Percentiles rank a stretch among this genome's conserved stretches.
Evolutionary conservation across 1,284 basidiomycete genomes (phyloP).

Genomic region (Psilocybe mexicana): DNA sequence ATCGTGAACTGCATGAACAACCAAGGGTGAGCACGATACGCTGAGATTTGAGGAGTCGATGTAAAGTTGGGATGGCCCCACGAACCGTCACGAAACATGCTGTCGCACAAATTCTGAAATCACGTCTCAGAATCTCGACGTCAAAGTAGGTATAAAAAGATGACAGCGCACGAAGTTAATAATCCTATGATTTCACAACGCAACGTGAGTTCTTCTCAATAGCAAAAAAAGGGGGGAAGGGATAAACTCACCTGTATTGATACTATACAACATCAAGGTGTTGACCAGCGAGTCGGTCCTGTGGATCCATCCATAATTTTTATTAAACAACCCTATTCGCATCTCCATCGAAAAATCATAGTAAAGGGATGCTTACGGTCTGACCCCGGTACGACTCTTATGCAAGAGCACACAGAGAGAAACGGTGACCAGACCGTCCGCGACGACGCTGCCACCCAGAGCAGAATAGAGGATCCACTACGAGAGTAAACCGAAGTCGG

Average conservation of each 20-base stretch:
- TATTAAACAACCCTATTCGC: not conserved
- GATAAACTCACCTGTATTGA: slow-evolving; percentile 34
- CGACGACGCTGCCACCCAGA: slow-evolving; percentile 26
- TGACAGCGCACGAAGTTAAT: slow-evolving; percentile 22
- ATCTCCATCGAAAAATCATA: not conserved
- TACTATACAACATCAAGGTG: slow-evolving; percentile 37
- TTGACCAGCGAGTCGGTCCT: slow-evolving; percentile 40
- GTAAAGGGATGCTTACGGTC: slow-evolving; percentile 25
- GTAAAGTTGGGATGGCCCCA: not conserved
- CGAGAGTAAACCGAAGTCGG: not conserved
- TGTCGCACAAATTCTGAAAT: slow-evolving; percentile 29
- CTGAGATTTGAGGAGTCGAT: not conserved
- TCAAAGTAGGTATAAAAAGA: not conserved
- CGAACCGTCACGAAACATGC: slow-evolving; percentile 35
- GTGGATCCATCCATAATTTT: too few species aligned
- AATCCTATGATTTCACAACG: slow-evolving; percentile 14
- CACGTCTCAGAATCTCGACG: not conserved
- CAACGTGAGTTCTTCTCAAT: not conserved
- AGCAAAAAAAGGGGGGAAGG: not conserved
- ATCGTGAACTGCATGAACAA: slow-evolving; percentile 30
- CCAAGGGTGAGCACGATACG: too few species aligned
- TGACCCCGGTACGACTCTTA: slow-evolving; percentile 36
- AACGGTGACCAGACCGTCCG: slow-evolving; percentile 36
- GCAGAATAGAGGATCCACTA: slow-evolving; percentile 45
- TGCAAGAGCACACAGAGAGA: slow-evolving; percentile 35